Base-by-base conservation (phyloP, 2,329 filamentous ascomycete species). In the Bertia moriformis region DNA sequence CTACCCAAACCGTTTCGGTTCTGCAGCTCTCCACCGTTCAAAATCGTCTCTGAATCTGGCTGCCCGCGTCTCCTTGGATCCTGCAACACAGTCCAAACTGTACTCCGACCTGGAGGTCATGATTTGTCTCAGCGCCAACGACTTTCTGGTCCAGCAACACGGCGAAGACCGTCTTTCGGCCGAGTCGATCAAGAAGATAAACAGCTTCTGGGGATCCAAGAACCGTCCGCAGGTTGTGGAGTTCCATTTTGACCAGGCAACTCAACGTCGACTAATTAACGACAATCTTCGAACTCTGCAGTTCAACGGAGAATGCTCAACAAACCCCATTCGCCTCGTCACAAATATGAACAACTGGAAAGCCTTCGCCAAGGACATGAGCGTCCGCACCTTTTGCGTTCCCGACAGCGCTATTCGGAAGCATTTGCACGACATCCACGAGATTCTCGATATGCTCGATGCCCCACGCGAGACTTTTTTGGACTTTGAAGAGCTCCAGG, bases 241-340 rank as follows among this genome's bases (percentile, higher is more conserved):
- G 42, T 67, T 66, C 44, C 56, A 58, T 38, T 67, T 62, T 42
- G 62, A 66, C 46, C 58, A 64, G 44, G 48, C 49, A 14, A 65
- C 62, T 4, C 63, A 67, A 44, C 53, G 56, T 10, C 54, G 59
- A 4, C 46, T 67, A 14, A 57, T 67, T 38, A 40, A 54, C 3
- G 48, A 52, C 36, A 65, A 66, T 43, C 45, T 63, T 30, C 50
- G 55, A 10, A 55, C 47, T 4, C 50, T 67, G 42, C 44, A 49
- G 7, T 65, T 67, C 44, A 50, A 56, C 29, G 60, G 60, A 4
- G 52, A 56, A 19, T 53, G 51, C 33, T 52, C 58, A 4, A 48
- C 49, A 4, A 58, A 62, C 32, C 44, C 53, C 0, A 43, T 63
- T 19, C 45, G 52, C 22, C 46, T 65, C 29, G 53, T 58, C 39